These are phyloP conservation scores for Anthoceros angustus DNA, from an alignment of 225 moss, liverwort and hornwort genomes.

Conservation along the genomic window DNA sequence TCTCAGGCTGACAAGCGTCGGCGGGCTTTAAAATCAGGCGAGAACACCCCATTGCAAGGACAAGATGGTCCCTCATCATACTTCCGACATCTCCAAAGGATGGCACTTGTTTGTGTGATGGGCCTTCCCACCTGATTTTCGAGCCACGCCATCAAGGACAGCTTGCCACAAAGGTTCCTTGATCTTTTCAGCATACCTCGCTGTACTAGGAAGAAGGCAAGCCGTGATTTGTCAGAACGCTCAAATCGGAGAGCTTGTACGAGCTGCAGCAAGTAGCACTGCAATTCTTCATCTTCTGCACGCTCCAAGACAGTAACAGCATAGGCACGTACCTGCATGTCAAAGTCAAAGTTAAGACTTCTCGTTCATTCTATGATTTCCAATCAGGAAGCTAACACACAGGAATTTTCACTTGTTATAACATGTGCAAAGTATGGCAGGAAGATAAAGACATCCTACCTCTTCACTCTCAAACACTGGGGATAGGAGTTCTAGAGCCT, in stretches of 20 bases:
- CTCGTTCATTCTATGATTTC: too few relatives aligned
- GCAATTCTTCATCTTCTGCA: conserved; percentile 81
- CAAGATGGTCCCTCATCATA: background rate
- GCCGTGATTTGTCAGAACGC: conserved; percentile 78
- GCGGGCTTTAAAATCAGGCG: too few relatives aligned
- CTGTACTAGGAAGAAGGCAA: conserved; percentile 69
- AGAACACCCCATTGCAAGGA: background rate
- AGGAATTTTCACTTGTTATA: background rate
- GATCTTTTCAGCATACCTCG: conserved; percentile 31
- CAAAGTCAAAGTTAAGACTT: background rate
- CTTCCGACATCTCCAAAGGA: background rate
- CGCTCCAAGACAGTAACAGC: conserved; percentile 86
- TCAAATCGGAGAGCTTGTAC: conserved; percentile 90
- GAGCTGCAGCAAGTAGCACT: conserved; percentile 78
- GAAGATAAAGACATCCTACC: conserved; percentile 17
- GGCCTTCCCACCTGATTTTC: too few relatives aligned
- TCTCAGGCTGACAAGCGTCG: too few relatives aligned
- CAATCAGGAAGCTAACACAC: background rate
- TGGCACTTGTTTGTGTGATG: too few relatives aligned
- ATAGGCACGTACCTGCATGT: conserved; percentile 65
- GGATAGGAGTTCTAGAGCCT: conserved; percentile 80
- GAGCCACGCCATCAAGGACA: background rate
- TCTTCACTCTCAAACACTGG: conserved; percentile 92
- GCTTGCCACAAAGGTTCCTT: background rate
- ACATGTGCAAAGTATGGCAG: background rate